Conservation (phyloP, 768 basidiomycete genomes). For the Suillus subluteus region DNA sequence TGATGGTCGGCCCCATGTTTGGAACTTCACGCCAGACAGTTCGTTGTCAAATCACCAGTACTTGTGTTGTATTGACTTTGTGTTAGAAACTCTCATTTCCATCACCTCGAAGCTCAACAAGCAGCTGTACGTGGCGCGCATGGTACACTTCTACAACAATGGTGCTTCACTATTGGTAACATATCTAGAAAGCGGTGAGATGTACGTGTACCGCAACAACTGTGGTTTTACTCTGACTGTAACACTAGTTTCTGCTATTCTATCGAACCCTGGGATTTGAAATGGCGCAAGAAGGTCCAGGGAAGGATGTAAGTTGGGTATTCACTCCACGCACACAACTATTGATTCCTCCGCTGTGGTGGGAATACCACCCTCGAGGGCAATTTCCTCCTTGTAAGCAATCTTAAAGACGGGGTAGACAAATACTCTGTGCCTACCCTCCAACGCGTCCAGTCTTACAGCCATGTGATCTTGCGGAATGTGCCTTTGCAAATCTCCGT, state of each 20-base stretch:
- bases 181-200: constrained; percentile 5
- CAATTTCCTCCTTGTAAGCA: too few relatives aligned
- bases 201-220: not conserved
- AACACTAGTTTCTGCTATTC: not conserved
- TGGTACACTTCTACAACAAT: constrained; percentile 7
- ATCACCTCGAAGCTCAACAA: not conserved
- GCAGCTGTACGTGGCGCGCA: not conserved
- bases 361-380: too few relatives aligned
- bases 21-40: not conserved
- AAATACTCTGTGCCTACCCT: too few relatives aligned
- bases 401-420: too few relatives aligned
- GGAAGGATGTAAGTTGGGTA: too few relatives aligned
- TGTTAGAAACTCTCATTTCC: not conserved
- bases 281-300: too few relatives aligned
- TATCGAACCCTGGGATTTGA: too few relatives aligned
- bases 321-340: too few relatives aligned
- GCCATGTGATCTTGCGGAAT: too few relatives aligned
- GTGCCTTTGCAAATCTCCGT: too few relatives aligned
- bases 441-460: too few relatives aligned
- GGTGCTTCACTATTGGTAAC: constrained; percentile 3
- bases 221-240: not conserved
- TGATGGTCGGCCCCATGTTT: not conserved
- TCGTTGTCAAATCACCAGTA: not conserved
- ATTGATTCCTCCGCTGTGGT: too few relatives aligned
- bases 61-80: not conserved